Base-by-base conservation (phyloP, 2,329 filamentous ascomycete species). In the Aspergillus tamarii region DNA sequence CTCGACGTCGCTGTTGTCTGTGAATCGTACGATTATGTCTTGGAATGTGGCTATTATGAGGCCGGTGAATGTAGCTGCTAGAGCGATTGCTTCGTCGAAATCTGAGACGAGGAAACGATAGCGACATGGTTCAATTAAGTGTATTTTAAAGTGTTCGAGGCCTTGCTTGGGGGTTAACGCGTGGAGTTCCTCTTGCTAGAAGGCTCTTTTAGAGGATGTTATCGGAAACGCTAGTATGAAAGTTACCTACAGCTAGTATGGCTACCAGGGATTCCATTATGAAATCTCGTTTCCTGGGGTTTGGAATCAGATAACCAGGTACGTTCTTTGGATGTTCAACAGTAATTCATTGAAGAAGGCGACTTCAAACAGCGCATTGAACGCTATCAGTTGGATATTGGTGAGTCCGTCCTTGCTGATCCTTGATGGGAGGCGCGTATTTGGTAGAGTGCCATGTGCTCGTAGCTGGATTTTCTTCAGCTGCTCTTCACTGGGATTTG, bases 31-130 rank as follows among this genome's bases (percentile, higher is more conserved):
- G 43, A 23, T 23, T 3, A 46, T 4, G 43, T 46, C 43, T 23
- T 46, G 43, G 23, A 46, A 46, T 14, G 87, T 89, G 1, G 91
- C 89, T 70, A 94, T 91, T 70, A 92, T 83, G 80, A 94, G 87
- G 67, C 90, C 62, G 64, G 91, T 46, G 43, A 46, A 46, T 0
- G n/a, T 14, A 0, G n/a, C 43, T 21, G 43, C n/a, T 16, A 46
- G 43, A 14, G 43, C 4, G 4, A 46, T 46, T 4, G 43, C 43
- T 46, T n/a, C 9, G n/a, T 23, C 43, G 21, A 46, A 46, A 4
- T 46, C 43, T 1, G 43, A 21, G 2, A 46, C 11, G 43, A n/a
- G n/a, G n/a, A 46, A 46, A 21, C 3, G n/a, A 14, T 46, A 46
- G n/a, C 43, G 43, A 12, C n/a, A 46, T 21, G 43, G n/a, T 3